phyloP scores from a whole-genome alignment of 352 stramenopile genomes.

The Phytophthora nicotianae region DNA sequence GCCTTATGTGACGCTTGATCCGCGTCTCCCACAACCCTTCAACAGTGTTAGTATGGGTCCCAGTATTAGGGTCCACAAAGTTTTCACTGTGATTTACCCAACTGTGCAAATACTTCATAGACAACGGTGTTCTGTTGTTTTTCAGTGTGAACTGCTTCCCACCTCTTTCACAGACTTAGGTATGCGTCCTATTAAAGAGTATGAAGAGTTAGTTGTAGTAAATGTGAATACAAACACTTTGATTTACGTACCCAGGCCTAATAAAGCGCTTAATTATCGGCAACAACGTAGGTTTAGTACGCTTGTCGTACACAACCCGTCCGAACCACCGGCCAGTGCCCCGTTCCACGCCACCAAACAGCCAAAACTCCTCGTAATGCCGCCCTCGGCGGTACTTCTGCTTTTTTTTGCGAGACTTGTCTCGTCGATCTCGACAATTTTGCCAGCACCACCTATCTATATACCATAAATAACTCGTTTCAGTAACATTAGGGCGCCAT shows the following conservation, averaged over 20 bases:
- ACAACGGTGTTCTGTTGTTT: neutral
- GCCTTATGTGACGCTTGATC: conserved; percentile 11
- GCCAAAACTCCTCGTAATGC: neutral
- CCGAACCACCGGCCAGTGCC: neutral
- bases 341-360: neutral
- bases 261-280: neutral
- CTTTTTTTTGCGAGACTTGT: conserved; percentile 7
- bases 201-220: no score
- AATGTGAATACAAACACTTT: neutral
- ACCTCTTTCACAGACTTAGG: neutral
- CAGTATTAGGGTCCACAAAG: neutral
- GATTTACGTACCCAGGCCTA: neutral
- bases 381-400: neutral
- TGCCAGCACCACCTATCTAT: conserved; percentile 2
- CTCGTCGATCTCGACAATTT: neutral
- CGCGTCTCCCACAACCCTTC: neutral
- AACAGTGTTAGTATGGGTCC: neutral
- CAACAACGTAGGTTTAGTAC: neutral
- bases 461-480: neutral
- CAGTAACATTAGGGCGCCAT: neutral
- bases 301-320: neutral
- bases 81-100: neutral
- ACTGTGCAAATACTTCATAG: neutral
- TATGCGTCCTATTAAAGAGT: neutral
- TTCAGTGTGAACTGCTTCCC: neutral